Conservation (phyloP, 257 asterid species). For the Handroanthus guayacan region DNA sequence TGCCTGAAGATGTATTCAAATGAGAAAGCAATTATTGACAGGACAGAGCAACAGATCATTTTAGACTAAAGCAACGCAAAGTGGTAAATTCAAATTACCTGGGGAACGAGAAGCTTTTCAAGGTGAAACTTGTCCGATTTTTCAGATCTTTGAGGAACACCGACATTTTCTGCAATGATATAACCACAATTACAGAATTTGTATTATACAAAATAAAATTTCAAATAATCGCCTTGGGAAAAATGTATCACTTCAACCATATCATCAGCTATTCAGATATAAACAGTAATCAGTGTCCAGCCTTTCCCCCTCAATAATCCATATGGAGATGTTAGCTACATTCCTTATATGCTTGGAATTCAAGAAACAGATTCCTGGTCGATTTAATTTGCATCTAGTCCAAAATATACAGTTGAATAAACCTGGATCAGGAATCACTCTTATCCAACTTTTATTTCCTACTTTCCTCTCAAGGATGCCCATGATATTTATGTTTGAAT, state of each 20-base stretch:
- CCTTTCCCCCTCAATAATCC: constrained; percentile 4
- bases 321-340: constrained; percentile 4
- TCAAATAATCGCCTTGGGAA: neutral
- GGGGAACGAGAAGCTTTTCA: constrained; percentile 49
- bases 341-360: constrained; percentile 2
- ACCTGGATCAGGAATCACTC: constrained; percentile 11
- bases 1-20: constrained; percentile 42
- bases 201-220: constrained; percentile 3
- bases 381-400: constrained; percentile 11
- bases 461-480: constrained; percentile 1
- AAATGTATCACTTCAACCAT: constrained; percentile 12
- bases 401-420: constrained; percentile 28
- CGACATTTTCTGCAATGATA: constrained; percentile 55
- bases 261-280: constrained; percentile 24
- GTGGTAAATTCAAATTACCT: constrained; percentile 51
- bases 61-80: constrained; percentile 26
- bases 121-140: constrained; percentile 47
- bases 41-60: constrained; percentile 20
- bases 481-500: constrained; percentile 10
- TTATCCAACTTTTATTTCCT: constrained; percentile 29
- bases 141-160: constrained; percentile 43
- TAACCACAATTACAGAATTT: constrained; percentile 31
- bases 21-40: constrained; percentile 30
- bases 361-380: neutral
- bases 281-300: constrained; percentile 23